phyloP scores from a whole-genome alignment of 176 grass and related monocot species.

The Paspalum vaginatum region DNA sequence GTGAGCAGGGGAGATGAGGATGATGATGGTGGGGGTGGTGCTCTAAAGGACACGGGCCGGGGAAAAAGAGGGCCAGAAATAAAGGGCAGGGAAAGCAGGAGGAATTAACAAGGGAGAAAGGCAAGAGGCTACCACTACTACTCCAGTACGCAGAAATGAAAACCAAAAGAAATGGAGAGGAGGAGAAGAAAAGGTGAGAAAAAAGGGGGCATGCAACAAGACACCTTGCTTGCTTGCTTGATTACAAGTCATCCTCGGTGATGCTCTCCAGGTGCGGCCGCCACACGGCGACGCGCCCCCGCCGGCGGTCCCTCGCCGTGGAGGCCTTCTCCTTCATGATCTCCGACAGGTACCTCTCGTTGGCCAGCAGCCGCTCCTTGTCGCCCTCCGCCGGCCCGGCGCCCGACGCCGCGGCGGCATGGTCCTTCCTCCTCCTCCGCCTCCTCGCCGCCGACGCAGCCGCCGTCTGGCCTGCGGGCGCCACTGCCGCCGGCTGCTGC shows the following conservation, averaged over 20 bases:
- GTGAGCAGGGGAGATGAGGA: constrained; percentile 47
- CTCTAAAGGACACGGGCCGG: constrained; percentile 55
- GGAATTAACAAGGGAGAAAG: constrained; percentile 52
- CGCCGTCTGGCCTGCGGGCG: background rate
- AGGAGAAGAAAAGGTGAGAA: background rate
- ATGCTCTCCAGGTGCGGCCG: constrained; percentile 97
- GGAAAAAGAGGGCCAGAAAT: constrained; percentile 42
- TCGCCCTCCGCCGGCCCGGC: constrained; percentile 35
- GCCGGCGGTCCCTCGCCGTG: constrained; percentile 63
- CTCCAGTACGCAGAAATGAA: constrained; percentile 18
- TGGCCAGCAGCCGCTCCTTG: constrained; percentile 75
- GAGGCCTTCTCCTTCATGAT: constrained; percentile 85
- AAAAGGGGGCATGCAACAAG: background rate
- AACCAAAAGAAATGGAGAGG: constrained; percentile 2
- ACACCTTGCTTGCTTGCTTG: constrained; percentile 55
- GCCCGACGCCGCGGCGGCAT: background rate
- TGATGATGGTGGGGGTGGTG: constrained; percentile 27
- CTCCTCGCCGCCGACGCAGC: constrained; percentile 48
- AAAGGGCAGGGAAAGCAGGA: constrained; percentile 43
- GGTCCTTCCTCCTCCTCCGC: constrained; percentile 58
- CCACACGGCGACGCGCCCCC: constrained; percentile 86
- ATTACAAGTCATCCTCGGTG: constrained; percentile 93
- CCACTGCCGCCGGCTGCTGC: background rate
- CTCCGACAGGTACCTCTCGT: constrained; percentile 90
- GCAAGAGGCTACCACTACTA: constrained; percentile 36